Percentiles rank a stretch among this genome's conserved stretches.
Conservation (phyloP, 257 asterid species). For the Solanum chmielewskii region DNA sequence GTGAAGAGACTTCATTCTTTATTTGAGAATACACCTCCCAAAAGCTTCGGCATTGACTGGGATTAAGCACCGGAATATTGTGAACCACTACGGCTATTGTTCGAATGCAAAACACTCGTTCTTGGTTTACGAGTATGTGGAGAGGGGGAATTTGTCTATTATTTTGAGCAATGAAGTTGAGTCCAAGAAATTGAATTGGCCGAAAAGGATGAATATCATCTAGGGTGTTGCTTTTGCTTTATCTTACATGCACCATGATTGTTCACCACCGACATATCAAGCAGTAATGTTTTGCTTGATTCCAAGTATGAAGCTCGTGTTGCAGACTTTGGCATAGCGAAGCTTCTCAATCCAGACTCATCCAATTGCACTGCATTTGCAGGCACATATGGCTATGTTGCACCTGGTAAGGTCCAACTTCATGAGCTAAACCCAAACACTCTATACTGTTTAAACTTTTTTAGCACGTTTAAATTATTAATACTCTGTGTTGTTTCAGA, state of each 20-base stretch:
- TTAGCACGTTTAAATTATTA: no score
- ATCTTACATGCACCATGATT: neutral
- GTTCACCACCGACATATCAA: neutral
- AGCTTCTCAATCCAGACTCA: neutral
- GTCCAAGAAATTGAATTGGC: neutral
- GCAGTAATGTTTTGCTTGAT: neutral
- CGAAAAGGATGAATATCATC: neutral
- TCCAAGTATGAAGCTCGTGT: neutral
- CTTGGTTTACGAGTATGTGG: neutral
- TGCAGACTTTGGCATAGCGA: neutral
- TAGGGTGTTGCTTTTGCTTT: neutral
- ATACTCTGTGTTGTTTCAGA: neutral
- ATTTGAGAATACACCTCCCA: neutral
- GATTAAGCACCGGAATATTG: neutral
- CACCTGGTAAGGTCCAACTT: neutral
- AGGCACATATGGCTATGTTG: neutral
- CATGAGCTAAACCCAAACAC: no score
- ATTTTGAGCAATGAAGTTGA: neutral
- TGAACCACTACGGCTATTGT: neutral
- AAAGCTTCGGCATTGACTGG: neutral
- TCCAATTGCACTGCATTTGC: neutral
- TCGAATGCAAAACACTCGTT: neutral
- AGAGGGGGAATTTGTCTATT: neutral
- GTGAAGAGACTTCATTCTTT: neutral
- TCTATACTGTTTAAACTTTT: no score